Evolutionary conservation across 1,139 yeast genomes (phyloP).

Genomic region (Scheffersomyces segobiensis): DNA sequence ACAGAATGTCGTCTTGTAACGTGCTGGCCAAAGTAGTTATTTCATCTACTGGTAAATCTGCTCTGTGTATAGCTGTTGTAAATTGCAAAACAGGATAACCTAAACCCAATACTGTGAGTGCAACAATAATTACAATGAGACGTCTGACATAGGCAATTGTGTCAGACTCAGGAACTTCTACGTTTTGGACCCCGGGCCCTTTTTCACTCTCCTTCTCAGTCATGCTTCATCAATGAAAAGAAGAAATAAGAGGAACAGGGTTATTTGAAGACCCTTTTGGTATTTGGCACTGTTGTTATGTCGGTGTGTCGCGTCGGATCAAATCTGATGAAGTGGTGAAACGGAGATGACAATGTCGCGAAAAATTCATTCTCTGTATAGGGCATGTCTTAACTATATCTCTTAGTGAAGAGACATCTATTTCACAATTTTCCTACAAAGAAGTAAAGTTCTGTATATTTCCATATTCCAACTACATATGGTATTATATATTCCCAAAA

Average conservation of each 20-base stretch:
- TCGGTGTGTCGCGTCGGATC: background rate
- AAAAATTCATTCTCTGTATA: too few species aligned
- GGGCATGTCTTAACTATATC: background rate
- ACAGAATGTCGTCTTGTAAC: conserved; percentile 34
- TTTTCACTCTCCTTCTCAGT: background rate
- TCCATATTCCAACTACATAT: background rate
- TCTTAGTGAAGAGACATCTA: background rate
- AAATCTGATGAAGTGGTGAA: background rate
- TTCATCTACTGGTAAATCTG: conserved; percentile 62
- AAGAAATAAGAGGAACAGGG: background rate
- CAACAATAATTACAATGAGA: conserved; percentile 30
- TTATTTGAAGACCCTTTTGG: background rate
- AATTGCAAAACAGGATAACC: conserved; percentile 76
- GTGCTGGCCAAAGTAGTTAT: conserved; percentile 44
- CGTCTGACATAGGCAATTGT: conserved; percentile 11
- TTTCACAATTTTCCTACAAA: too few species aligned
- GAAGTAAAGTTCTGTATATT: background rate
- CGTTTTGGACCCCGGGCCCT: background rate
- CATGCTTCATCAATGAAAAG: background rate
- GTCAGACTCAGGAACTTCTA: background rate
- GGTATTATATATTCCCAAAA: background rate
- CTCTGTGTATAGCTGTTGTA: conserved; percentile 75
- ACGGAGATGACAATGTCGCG: background rate
- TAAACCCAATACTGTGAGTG: conserved; percentile 33
- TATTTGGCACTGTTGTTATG: background rate